Conservation (phyloP, 2,329 filamentous ascomycete genomes). For the Sporothrix variecibatus region DNA sequence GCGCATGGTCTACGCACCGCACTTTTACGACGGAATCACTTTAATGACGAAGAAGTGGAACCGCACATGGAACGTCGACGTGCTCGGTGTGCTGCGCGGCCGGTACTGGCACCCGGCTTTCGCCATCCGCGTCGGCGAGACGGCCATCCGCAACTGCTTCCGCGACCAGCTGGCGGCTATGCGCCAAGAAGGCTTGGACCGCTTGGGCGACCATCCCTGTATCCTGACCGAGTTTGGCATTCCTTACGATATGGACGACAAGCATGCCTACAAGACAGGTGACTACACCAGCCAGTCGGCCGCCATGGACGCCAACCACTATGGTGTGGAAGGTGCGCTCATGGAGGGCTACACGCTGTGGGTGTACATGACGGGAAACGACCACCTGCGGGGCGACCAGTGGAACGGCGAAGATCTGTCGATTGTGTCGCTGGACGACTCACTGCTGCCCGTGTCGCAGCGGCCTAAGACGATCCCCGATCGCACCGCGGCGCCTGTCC, state of each 20-base stretch:
- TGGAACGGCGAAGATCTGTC: slow-evolving; percentile 99
- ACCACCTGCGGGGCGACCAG: slow-evolving; percentile 84
- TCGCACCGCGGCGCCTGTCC: slow-evolving; percentile 44
- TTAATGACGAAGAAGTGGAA: slow-evolving; percentile 99
- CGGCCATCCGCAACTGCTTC: slow-evolving; percentile 91
- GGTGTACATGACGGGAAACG: slow-evolving; percentile 82
- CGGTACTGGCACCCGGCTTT: slow-evolving; percentile 87
- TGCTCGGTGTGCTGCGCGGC: slow-evolving; percentile 86
- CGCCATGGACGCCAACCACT: slow-evolving; percentile 96
- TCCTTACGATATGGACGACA: slow-evolving; percentile 97
- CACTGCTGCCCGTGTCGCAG: slow-evolving; percentile 56
- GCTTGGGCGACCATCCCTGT: slow-evolving; percentile 85
- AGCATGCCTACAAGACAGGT: slow-evolving; percentile 91
- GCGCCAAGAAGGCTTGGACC: slow-evolving; percentile 80
- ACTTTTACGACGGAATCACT: slow-evolving; percentile 96
- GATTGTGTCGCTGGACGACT: slow-evolving; percentile 84
- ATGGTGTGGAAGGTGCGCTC: slow-evolving; percentile 79
- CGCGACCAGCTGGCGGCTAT: slow-evolving; percentile 83
- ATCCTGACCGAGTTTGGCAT: slow-evolving; percentile 95
- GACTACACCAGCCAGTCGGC: slow-evolving; percentile 91
- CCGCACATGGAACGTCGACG: slow-evolving; percentile 93
- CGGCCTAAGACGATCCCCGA: slow-evolving; percentile 46
- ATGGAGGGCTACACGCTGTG: slow-evolving; percentile 88
- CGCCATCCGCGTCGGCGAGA: slow-evolving; percentile 89
- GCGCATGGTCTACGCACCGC: slow-evolving; percentile 87